phyloP scores from a whole-genome alignment of 805 yeast species.

The Teunomyces atbi region DNA sequence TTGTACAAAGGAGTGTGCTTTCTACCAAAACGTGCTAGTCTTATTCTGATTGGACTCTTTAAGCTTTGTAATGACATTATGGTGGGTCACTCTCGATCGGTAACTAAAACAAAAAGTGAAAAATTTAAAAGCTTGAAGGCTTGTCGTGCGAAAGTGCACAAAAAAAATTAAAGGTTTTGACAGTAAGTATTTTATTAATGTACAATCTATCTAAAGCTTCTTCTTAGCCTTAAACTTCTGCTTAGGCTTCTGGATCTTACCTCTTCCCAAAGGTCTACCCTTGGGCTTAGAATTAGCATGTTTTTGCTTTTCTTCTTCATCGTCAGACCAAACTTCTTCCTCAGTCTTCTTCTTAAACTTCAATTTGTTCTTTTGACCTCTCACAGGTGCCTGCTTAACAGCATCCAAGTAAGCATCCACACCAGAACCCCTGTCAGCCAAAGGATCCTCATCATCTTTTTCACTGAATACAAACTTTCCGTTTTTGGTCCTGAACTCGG shows the following conservation, averaged over 20 bases:
- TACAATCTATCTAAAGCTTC: conserved; percentile 42
- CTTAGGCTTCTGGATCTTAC: conserved; percentile 37
- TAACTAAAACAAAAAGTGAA: neutral
- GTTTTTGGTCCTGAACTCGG: conserved; percentile 50
- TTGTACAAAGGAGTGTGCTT: conserved; percentile 84
- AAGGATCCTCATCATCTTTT: conserved; percentile 34
- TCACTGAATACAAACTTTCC: conserved; percentile 73
- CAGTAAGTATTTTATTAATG: neutral
- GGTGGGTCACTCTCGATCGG: neutral
- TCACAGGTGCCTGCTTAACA: conserved; percentile 85
- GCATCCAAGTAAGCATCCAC: conserved; percentile 94
- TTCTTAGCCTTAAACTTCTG: conserved; percentile 58
- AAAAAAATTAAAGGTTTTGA: neutral
- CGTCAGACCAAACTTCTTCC: conserved; percentile 48
- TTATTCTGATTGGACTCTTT: conserved; percentile 78
- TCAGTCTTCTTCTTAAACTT: conserved; percentile 70
- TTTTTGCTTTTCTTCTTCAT: conserved; percentile 39
- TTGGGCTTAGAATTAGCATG: conserved; percentile 8
- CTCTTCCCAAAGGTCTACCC: conserved; percentile 16
- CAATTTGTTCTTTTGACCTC: conserved; percentile 90
- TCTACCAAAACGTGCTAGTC: conserved; percentile 92
- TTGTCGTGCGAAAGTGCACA: neutral
- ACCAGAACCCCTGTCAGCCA: conserved; percentile 49
- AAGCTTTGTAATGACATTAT: conserved; percentile 13
- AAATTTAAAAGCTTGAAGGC: neutral